Percentiles rank a stretch among this genome's conserved stretches.
phyloP scores from a whole-genome alignment of 2,329 filamentous ascomycete genomes.

The Colletotrichum endophyticum region DNA sequence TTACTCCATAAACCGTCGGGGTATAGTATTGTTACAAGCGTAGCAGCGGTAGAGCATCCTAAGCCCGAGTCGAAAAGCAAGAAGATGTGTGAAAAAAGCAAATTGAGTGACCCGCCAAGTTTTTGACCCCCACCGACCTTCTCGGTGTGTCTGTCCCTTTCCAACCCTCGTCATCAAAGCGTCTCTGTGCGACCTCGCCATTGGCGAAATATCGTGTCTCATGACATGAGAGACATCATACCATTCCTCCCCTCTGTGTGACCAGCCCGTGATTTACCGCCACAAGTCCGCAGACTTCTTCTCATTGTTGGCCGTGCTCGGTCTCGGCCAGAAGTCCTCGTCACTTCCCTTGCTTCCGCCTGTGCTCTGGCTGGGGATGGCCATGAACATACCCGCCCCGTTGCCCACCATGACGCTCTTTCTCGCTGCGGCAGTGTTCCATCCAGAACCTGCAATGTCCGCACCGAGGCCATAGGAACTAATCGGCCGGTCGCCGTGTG shows the following conservation, averaged over 20 bases:
- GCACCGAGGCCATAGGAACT: conserved; percentile 64
- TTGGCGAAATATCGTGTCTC: not conserved
- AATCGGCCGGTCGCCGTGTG: conserved; percentile 44
- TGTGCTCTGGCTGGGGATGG: conserved; percentile 45
- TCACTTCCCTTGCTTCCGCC: conserved; percentile 21
- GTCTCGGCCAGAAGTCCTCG: conserved; percentile 38
- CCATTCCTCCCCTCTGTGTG: not conserved
- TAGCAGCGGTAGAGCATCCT: not conserved
- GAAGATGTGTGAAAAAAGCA: not conserved
- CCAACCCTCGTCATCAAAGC: not conserved
- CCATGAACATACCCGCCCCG: conserved; percentile 56
- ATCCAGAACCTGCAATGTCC: conserved; percentile 52
- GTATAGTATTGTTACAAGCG: conserved; percentile 1
- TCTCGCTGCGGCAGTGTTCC: conserved; percentile 57
- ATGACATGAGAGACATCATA: not conserved
- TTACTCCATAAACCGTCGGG: not conserved
- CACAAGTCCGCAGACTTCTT: conserved; percentile 15
- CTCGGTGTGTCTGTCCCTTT: not conserved
- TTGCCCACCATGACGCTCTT: conserved; percentile 60
- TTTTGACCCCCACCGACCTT: not conserved
- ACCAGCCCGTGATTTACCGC: not conserved
- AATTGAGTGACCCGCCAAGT: not conserved
- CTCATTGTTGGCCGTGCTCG: conserved; percentile 18
- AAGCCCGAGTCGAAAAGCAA: not conserved
- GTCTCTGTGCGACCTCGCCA: not conserved